These are phyloP conservation scores for Chenopodium suecicum DNA, from an alignment of 148 eudicot species.

Conservation along the genomic window DNA sequence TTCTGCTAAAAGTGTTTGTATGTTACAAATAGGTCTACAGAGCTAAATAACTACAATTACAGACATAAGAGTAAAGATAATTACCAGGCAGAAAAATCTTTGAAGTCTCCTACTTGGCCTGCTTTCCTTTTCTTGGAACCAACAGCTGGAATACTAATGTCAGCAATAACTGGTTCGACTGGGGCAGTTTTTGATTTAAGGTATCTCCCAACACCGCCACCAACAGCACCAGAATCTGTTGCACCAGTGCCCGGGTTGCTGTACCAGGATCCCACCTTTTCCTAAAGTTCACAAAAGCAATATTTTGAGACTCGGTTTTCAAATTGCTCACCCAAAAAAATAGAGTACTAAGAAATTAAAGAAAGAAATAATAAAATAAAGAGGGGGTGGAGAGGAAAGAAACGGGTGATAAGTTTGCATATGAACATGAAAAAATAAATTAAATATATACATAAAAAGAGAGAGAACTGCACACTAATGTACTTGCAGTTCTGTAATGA, in stretches of 20 bases:
- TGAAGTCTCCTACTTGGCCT: constrained; percentile 38
- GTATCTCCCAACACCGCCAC: constrained; percentile 79
- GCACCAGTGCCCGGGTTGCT: constrained; percentile 79
- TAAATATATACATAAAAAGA: too few relatives aligned
- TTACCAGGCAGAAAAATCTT: constrained; percentile 84
- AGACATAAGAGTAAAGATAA: not conserved
- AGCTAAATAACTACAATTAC: constrained; percentile 3
- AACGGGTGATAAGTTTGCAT: not conserved
- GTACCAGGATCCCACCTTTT: constrained; percentile 92
- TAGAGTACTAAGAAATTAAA: not conserved
- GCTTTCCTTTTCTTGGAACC: constrained; percentile 70
- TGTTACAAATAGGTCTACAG: constrained; percentile 7
- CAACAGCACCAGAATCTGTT: constrained; percentile 40
- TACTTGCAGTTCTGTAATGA: not conserved
- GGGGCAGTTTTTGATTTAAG: constrained; percentile 50
- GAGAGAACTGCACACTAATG: not conserved
- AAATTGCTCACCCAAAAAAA: not conserved
- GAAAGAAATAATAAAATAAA: not conserved
- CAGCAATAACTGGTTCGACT: constrained; percentile 41
- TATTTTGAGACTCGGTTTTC: not conserved
- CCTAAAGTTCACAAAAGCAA: constrained; percentile 44
- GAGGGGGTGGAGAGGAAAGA: not conserved
- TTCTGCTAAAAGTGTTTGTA: not conserved
- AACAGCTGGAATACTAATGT: constrained; percentile 32
- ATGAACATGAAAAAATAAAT: too few relatives aligned